Base-by-base conservation (phyloP, 352 stramenopile species). In the Phytophthora hybrid region DNA sequence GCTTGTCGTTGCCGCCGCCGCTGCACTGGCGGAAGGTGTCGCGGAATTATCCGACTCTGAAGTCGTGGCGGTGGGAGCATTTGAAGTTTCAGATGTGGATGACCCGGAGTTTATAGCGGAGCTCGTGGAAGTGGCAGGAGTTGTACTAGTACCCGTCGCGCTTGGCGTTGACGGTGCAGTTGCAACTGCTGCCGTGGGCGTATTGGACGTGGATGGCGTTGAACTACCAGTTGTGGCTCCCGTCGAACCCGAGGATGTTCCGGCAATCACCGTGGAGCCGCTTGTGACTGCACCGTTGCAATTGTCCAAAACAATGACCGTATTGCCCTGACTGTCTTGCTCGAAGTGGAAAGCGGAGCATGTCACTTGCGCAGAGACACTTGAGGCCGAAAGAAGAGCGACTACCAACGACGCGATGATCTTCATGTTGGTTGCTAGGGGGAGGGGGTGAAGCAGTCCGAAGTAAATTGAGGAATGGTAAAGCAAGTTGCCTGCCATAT, bases 321-420 rank as follows among this genome's bases (percentile, higher is more conserved):
- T 31, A 14, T 69, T 67, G 14, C 52, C 52, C 18, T 76, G 39
- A 5, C 51, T 26, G 39, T 76, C 58, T 69, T 69, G 49, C 37
- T 62, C 58, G 26, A 76, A 76, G 59, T 65, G 69, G 23, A 73
- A 73, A 14, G 21, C 47, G 13, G 69, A 69, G 51, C 69, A 76
- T 9, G n/a, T 76, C 8, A 44, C 58, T 32, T 74, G 21, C 1
- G 56, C 69, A 31, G 69, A 59, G 4, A 13, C 32, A 29, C 52
- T 68, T 5, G 63, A 76, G 19, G 44, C 64, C 7, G 47, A 18
- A 21, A 69, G 34, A 29, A 76, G 39, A 26, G 63, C 51, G n/a
- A 76, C 10, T 39, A 64, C n/a, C 23, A 76, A 16, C 16, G 52
- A 62, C 23, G 34, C 29, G 29, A 76, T 16, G 31, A 73, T 21